Percentiles rank a stretch among this genome's conserved stretches.
Conservation (phyloP, 2,329 filamentous ascomycete species). For the Sphaerulina musiva region DNA sequence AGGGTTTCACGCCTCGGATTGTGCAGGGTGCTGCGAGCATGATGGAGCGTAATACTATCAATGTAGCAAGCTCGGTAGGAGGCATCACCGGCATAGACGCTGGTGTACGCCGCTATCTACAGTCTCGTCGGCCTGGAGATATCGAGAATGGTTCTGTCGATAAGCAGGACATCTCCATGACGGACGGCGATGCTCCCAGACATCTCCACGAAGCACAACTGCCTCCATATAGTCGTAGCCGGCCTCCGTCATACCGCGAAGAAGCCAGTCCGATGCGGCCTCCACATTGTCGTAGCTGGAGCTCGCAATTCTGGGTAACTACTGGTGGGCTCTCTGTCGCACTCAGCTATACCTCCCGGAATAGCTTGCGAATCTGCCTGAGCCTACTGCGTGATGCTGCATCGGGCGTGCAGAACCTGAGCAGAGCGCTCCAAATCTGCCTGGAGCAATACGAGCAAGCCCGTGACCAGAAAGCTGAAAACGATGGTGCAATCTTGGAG, state of each 20-base stretch:
- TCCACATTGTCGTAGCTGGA: constrained; percentile 54
- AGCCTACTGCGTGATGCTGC: constrained; percentile 76
- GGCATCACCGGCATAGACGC: constrained; percentile 82
- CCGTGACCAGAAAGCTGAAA: constrained; percentile 41
- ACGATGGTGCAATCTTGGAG: constrained; percentile 39
- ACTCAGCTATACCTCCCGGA: constrained; percentile 80
- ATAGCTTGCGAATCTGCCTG: constrained; percentile 78
- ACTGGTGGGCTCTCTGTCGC: constrained; percentile 87
- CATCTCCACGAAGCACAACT: constrained; percentile 56
- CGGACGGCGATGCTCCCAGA: constrained; percentile 46
- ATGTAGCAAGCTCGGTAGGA: constrained; percentile 76
- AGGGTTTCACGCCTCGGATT: constrained; percentile 83
- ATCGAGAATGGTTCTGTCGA: constrained; percentile 37
- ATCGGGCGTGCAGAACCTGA: constrained; percentile 67
- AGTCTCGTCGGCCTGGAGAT: constrained; percentile 48
- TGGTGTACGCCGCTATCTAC: constrained; percentile 76
- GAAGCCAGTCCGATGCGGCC: constrained; percentile 32
- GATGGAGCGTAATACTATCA: constrained; percentile 81
- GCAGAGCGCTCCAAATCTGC: constrained; percentile 65
- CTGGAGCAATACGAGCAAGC: constrained; percentile 69
- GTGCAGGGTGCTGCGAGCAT: constrained; percentile 83
- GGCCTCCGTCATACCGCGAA: constrained; percentile 36
- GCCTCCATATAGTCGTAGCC: constrained; percentile 75
- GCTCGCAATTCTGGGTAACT: constrained; percentile 65
- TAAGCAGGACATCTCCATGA: constrained; percentile 38